Percentiles rank a stretch among this genome's conserved stretches.
Conservation (phyloP, 2,329 filamentous ascomycete species). For the Aspergillus alliaceus region DNA sequence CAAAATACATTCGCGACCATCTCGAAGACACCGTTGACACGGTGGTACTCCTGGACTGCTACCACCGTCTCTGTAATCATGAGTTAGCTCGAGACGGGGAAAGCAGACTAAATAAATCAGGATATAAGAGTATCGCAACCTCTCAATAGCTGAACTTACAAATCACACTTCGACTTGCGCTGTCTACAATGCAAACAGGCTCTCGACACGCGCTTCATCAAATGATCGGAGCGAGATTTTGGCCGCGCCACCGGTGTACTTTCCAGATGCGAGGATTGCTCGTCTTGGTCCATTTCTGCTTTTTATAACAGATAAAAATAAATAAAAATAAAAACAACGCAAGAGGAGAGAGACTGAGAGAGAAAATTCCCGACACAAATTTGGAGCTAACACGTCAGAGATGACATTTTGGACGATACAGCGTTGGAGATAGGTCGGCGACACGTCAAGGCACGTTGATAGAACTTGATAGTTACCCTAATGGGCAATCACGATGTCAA, state of each 20-base stretch:
- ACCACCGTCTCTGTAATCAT: conserved; percentile 40
- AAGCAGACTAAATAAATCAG: background rate
- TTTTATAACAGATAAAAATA: background rate
- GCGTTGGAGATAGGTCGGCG: background rate
- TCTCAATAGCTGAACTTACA: conserved; percentile 41
- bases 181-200: conserved; percentile 51
- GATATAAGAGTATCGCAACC: background rate
- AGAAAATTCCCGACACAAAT: background rate
- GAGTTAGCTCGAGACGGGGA: background rate
- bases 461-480: background rate
- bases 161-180: conserved; percentile 52
- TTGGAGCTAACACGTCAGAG: background rate
- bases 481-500: background rate
- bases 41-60: conserved; percentile 53
- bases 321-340: background rate
- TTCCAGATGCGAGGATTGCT: conserved; percentile 15
- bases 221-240: conserved; percentile 28
- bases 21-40: conserved; percentile 58
- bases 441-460: background rate
- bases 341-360: background rate
- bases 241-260: conserved; percentile 11
- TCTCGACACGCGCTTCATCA: conserved; percentile 48
- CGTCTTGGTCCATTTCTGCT: conserved; percentile 15
- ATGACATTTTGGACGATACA: conserved; percentile 4
- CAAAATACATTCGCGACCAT: conserved; percentile 59